Percentiles rank a stretch among this genome's conserved stretches.
phyloP scores from a whole-genome alignment of 176 grass and related monocot species.

The Poa pratensis region DNA sequence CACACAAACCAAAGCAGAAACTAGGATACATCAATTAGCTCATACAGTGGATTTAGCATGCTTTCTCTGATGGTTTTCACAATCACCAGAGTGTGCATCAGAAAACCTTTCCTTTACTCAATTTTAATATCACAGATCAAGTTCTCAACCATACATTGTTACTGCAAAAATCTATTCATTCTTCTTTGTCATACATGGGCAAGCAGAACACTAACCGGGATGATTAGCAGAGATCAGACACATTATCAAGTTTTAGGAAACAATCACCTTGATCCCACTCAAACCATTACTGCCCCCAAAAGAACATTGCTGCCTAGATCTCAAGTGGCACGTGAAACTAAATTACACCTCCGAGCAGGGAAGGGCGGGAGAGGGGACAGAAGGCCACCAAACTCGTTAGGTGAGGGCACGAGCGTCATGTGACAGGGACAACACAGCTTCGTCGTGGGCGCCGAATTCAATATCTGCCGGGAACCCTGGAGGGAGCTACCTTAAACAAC shows the following conservation, averaged over 20 bases:
- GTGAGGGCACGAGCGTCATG: not conserved
- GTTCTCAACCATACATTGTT: too few species aligned
- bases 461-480: not conserved
- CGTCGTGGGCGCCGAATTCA: not conserved
- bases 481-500: constrained; percentile 43
- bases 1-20: not conserved
- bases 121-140: not conserved
- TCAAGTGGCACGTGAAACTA: not conserved
- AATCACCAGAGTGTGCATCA: not conserved
- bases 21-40: not conserved
- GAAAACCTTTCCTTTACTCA: not conserved
- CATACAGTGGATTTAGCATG: not conserved
- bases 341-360: not conserved
- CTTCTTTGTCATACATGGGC: not conserved
- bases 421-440: not conserved
- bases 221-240: not conserved
- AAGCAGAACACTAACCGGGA: not conserved
- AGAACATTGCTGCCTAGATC: not conserved
- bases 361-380: not conserved
- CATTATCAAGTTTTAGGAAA: not conserved
- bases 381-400: constrained; percentile 21
- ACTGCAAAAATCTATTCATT: not conserved
- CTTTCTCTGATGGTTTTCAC: not conserved
- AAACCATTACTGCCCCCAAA: not conserved
- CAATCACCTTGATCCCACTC: not conserved